These are phyloP conservation scores for Xerocomellus dryophilus DNA, from an alignment of 768 basidiomycete genomes.

Conservation along the genomic window DNA sequence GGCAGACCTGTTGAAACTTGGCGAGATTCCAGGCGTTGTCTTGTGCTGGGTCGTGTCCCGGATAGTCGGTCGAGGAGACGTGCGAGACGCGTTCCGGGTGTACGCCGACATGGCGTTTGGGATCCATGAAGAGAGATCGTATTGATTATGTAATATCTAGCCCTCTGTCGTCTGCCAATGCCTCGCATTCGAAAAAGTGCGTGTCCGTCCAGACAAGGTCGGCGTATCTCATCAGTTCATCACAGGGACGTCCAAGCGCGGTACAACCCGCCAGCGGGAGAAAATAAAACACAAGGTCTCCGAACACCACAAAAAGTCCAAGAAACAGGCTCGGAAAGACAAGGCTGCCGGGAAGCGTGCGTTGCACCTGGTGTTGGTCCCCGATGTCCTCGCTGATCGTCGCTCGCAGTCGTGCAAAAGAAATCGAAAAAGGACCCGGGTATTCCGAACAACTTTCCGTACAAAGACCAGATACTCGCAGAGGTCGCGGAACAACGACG, in stretches of 20 bases:
- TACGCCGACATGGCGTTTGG: constrained; percentile 61
- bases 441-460: constrained; percentile 90
- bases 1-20: constrained; percentile 70
- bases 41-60: constrained; percentile 83
- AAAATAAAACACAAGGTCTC: constrained; percentile 72
- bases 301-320: constrained; percentile 74
- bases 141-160: constrained; percentile 18
- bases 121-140: constrained; percentile 27
- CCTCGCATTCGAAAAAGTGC: constrained; percentile 69
- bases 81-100: constrained; percentile 69
- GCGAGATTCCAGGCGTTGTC: constrained; percentile 81
- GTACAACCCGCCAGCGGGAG: constrained; percentile 66
- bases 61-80: constrained; percentile 87
- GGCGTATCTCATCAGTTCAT: neutral
- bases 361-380: neutral
- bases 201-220: constrained; percentile 10
- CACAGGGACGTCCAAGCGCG: constrained; percentile 81
- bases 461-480: constrained; percentile 91
- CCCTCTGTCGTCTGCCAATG: constrained; percentile 31
- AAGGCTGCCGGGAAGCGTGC: constrained; percentile 86
- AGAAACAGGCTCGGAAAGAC: constrained; percentile 67
- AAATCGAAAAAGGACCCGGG: constrained; percentile 74
- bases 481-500: constrained; percentile 83
- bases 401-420: constrained; percentile 38
- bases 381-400: neutral